Evolutionary conservation across 345 rosid genomes (phyloP), one percentile per base, ranked within the genome.

Genomic region (Heritiera fomes): DNA sequence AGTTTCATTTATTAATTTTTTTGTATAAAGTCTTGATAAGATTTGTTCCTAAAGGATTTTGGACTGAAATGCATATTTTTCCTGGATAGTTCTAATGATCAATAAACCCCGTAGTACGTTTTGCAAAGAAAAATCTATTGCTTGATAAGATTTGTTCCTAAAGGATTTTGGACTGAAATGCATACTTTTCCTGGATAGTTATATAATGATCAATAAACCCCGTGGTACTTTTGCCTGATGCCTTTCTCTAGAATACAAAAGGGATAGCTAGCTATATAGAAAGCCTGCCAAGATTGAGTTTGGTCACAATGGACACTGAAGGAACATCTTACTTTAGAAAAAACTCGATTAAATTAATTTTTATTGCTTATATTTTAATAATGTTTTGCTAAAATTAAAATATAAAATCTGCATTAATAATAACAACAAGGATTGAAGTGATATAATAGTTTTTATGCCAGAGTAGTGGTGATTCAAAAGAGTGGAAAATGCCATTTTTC

Each of bases 11-110:
- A 34, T 34, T 34, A n/a, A n/a, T n/a, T n/a, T n/a, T n/a, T n/a
- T n/a, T n/a, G n/a, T n/a, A n/a, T 30, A 71, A 50, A 71, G 74
- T 50, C 38, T 45, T 69, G 34, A 20, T 46, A 70, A 70, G 58
- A 32, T 34, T 34, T 34, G 13, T 50, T 50, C 45, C 8, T 6
- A 30, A 34, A 50, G 43, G n/a, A 71, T 55, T 68, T 20, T 45
- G 32, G 60, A 60, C 30, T 71, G 7, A 30, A 71, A 49, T 50
- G 43, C 7, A 23, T 2, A 8, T 0, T 9, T 60, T 58, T 1
- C 28, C 7, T 60, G 4, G 9, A 69, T 40, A 47, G 40, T 69
- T 69, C 20, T 47, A 47, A 70, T 52, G 56, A 52, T 46, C 13
- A 69, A 9, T 68, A 68, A 68, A 46, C 14, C 28, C 28, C 28